These are phyloP conservation scores for Xylaria polymorpha DNA, from an alignment of 2,329 filamentous ascomycete species.

Conservation along the genomic window DNA sequence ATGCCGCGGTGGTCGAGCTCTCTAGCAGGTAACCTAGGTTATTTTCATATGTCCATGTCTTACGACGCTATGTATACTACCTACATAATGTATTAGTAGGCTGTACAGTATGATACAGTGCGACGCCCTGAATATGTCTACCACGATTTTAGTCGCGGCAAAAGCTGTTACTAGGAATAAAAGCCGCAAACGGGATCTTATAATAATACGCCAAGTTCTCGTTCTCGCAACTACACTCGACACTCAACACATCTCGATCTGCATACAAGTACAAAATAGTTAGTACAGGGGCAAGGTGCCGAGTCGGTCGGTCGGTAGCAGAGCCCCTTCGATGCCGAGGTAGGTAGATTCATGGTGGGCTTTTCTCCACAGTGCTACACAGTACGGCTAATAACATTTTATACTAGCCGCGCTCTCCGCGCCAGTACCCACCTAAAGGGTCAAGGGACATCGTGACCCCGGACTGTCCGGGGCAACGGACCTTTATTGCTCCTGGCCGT, in stretches of 20 bases:
- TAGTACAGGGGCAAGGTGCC: background rate
- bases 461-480: slow-evolving; percentile 34
- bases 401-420: slow-evolving; percentile 34
- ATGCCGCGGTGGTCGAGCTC: slow-evolving; percentile 27
- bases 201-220: background rate
- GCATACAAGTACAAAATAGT: background rate
- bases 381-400: background rate
- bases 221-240: background rate
- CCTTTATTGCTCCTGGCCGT: background rate
- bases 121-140: background rate
- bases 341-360: slow-evolving; percentile 31
- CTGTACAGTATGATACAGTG: slow-evolving; percentile 7
- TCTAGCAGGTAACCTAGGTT: slow-evolving; percentile 18
- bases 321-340: slow-evolving; percentile 44
- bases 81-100: background rate
- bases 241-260: background rate
- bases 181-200: background rate
- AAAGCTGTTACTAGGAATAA: background rate
- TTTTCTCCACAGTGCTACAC: slow-evolving; percentile 1
- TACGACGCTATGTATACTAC: background rate
- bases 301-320: slow-evolving; percentile 24
- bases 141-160: background rate
- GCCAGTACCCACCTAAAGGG: slow-evolving; percentile 28
- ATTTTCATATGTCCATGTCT: slow-evolving; percentile 18
- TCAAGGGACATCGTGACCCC: slow-evolving; percentile 19